Evolutionary conservation across 1,284 basidiomycete genomes (phyloP), one percentile per base, ranked within the genome.

Genomic region (Tranzscheliella williamsii): DNA sequence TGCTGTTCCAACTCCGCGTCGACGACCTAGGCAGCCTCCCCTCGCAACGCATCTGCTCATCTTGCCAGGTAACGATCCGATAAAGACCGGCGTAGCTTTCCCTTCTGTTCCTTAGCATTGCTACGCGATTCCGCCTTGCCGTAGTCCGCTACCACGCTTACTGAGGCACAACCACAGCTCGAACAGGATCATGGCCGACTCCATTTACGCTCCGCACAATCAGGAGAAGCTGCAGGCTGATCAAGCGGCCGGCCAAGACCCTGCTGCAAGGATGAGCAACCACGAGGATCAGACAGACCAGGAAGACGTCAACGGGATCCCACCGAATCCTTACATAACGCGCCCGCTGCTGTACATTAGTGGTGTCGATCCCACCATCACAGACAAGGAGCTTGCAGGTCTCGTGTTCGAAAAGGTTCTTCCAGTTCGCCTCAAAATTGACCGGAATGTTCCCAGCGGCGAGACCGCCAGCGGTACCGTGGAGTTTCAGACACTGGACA

Each of bases 401-500:
- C 39, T 48, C 31, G 52, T 65, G 29, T 71, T 73, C 32, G 39
- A 48, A 24, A 41, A 52, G 11, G 54, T 52, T 30, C 60, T 71
- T 8, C 70, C 70, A 9, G 55, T 72, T 30, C 46, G 66, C 23
- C 50, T 72, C 38, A 63, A 58, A 52, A 62, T 72, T 45, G 39
- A 71, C 39, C 60, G 64, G 21, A 35, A 43, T 23, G 57, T 53
- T 4, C n/a, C 40, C 13, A 41, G 45, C 3, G 57, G 46, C 7
- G 44, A 51, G 29, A 34, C 34, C 1, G 60, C 61, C 5, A 60
- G 42, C 36, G 72, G 70, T 22, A 72, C 67, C 9, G 57, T 74
- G 34, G 67, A 74, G 36, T 74, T 74, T 38, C 67, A 74, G 36
- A 50, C 58, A 3, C 52, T 74, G 12, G 52, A 65, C 23, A 72